A percentile compares a stretch with the other conserved stretches of the same genome.
These are phyloP conservation scores for Fusarium solani-melongenae DNA, from an alignment of 2,329 filamentous ascomycete genomes.

Conservation along the genomic window DNA sequence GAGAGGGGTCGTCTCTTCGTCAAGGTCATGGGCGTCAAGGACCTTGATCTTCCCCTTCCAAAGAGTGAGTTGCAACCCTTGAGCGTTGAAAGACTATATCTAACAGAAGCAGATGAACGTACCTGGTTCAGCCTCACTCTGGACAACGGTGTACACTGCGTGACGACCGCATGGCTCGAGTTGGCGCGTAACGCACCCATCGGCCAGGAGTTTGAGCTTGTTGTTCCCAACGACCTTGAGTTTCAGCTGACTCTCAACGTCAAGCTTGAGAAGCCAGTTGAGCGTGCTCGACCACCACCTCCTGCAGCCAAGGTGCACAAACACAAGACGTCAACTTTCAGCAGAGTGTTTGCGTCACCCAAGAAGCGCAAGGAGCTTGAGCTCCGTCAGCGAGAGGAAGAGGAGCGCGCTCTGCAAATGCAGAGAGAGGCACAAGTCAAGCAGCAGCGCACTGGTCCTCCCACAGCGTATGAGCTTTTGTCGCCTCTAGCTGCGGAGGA, in stretches of 20 bases:
- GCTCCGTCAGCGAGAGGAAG: slow-evolving; percentile 83
- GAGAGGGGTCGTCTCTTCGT: slow-evolving; percentile 95
- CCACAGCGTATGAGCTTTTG: slow-evolving; percentile 86
- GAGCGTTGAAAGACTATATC: neutral
- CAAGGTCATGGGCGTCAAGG: slow-evolving; percentile 98
- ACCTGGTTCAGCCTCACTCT: slow-evolving; percentile 96
- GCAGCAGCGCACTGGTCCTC: slow-evolving; percentile 70
- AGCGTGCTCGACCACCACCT: slow-evolving; percentile 63
- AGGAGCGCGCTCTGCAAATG: slow-evolving; percentile 75
- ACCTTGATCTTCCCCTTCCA: slow-evolving; percentile 90
- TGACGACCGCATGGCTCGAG: slow-evolving; percentile 96
- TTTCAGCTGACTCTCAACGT: slow-evolving; percentile 98
- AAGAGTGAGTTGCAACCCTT: slow-evolving; percentile 74
- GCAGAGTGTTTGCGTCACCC: slow-evolving; percentile 90
- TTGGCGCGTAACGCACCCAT: slow-evolving; percentile 92
- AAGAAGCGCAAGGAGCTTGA: slow-evolving; percentile 98
- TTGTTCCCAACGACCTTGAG: slow-evolving; percentile 97
- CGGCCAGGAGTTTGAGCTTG: slow-evolving; percentile 97
- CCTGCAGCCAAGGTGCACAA: slow-evolving; percentile 72
- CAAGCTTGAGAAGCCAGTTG: slow-evolving; percentile 84
- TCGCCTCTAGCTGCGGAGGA: slow-evolving; percentile 89
- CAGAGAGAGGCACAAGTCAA: slow-evolving; percentile 73
- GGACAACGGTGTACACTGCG: slow-evolving; percentile 98
- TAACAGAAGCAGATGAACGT: slow-evolving; percentile 74
- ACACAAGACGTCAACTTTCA: slow-evolving; percentile 88